phyloP scores from a whole-genome alignment of 352 stramenopile genomes.

The Globisporangium radiosum region DNA sequence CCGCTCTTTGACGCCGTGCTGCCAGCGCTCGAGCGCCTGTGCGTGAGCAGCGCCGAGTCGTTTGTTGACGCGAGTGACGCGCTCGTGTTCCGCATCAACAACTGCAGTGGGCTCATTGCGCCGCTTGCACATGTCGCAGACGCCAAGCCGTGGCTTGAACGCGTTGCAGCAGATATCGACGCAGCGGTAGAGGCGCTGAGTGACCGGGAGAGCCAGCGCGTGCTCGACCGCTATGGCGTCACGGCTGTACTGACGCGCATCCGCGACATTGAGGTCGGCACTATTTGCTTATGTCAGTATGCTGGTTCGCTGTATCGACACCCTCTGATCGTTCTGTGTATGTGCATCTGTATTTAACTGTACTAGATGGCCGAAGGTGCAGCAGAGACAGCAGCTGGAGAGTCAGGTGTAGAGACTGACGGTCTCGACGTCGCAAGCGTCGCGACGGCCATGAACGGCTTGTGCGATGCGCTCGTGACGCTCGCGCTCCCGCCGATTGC shows the following conservation, averaged over 20 bases:
- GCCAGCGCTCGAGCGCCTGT: constrained; percentile 45
- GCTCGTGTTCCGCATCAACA: constrained; percentile 67
- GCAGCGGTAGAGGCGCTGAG: constrained; percentile 35
- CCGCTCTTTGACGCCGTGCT: constrained; percentile 45
- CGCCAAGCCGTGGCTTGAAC: constrained; percentile 27
- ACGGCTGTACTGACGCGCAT: constrained; percentile 33
- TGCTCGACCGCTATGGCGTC: constrained; percentile 42
- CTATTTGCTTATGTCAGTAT: no score
- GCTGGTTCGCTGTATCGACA: no score
- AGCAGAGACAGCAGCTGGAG: not conserved
- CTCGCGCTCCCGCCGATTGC: constrained; percentile 51
- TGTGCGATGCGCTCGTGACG: constrained; percentile 36
- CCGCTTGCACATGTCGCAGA: constrained; percentile 37
- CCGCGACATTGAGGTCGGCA: constrained; percentile 23
- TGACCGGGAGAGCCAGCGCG: constrained; percentile 30
- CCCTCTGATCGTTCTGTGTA: not conserved
- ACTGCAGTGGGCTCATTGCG: constrained; percentile 57
- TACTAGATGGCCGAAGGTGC: not conserved
- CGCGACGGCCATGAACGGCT: constrained; percentile 46
- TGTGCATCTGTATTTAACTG: not conserved
- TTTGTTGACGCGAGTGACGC: constrained; percentile 35
- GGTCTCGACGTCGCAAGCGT: constrained; percentile 43
- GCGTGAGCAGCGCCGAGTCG: constrained; percentile 27
- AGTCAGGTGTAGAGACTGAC: not conserved
- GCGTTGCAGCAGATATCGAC: constrained; percentile 27